Evolutionary conservation across 371 early-diverging fungal species (phyloP).

Genomic region (Syncephalastrum monosporum): DNA sequence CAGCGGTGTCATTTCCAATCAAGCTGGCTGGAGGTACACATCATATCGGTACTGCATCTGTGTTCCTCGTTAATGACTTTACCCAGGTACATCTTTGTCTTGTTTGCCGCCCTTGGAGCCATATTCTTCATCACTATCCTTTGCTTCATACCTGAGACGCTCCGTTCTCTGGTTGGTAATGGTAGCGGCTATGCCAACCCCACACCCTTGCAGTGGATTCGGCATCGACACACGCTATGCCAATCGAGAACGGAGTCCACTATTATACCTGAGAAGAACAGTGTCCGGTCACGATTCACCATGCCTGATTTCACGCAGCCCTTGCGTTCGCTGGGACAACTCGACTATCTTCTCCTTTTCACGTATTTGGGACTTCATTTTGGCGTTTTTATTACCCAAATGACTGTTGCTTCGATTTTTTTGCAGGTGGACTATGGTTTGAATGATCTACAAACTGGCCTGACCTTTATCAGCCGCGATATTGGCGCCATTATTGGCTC

Average conservation of each 20-base stretch:
- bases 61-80: background rate
- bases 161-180: conserved; percentile 39
- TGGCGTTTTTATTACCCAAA: conserved; percentile 20
- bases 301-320: conserved; percentile 16
- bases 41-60: background rate
- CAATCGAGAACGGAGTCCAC: background rate
- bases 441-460: conserved; percentile 16
- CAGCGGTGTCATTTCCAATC: conserved; percentile 11
- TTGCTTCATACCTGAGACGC: conserved; percentile 59
- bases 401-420: conserved; percentile 7
- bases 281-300: conserved; percentile 2
- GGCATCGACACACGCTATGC: background rate
- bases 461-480: conserved; percentile 16
- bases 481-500: conserved; percentile 15
- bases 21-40: conserved; percentile 5
- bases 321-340: conserved; percentile 21
- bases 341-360: conserved; percentile 22
- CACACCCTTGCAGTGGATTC: conserved; percentile 16
- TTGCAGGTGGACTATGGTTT: conserved; percentile 13
- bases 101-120: conserved; percentile 46
- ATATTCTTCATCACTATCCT: conserved; percentile 38
- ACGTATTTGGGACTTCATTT: conserved; percentile 31
- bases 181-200: conserved; percentile 24
- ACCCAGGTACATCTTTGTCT: conserved; percentile 48
- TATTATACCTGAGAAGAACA: background rate